These are phyloP conservation scores for Vitis hybrid DNA, from an alignment of 177 flowering plant species.

Conservation along the genomic window DNA sequence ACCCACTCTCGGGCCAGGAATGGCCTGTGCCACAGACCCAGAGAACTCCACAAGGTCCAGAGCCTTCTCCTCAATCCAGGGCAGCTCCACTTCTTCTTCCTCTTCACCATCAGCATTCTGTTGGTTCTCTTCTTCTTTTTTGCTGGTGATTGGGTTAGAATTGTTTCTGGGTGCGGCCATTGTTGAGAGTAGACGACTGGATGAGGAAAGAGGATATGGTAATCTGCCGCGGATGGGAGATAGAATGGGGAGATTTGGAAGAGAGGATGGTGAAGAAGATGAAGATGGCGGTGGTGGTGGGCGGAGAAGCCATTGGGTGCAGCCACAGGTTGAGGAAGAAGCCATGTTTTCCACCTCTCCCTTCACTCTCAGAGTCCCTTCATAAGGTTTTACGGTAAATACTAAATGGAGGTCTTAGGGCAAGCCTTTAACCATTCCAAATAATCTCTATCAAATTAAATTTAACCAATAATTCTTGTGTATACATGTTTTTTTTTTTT, in stretches of 20 bases:
- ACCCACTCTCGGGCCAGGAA: slow-evolving; percentile 92
- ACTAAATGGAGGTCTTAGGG: no score
- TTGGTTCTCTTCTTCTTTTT: slow-evolving; percentile 5
- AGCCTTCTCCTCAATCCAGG: slow-evolving; percentile 94
- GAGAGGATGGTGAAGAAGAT: neutral
- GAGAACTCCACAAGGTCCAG: slow-evolving; percentile 88
- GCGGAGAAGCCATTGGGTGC: no score
- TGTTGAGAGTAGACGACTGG: neutral
- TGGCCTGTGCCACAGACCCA: slow-evolving; percentile 83
- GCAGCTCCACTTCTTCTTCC: slow-evolving; percentile 56
- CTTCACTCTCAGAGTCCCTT: no score
- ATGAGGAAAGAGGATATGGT: neutral
- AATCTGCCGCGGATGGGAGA: neutral
- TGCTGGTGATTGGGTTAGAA: slow-evolving; percentile 1
- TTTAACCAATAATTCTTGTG: neutral
- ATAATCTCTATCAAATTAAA: no score
- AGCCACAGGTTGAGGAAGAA: no score
- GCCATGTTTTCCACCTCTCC: no score
- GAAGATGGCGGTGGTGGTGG: no score
- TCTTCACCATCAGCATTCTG: slow-evolving; percentile 6
- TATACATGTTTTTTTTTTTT: neutral
- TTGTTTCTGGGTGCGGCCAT: slow-evolving; percentile 5
- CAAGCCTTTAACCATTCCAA: no score
- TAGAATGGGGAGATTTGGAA: neutral
- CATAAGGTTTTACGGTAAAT: no score